Base-by-base conservation (phyloP, 495 filamentous ascomycete genomes). In the Neurospora hispaniola region DNA sequence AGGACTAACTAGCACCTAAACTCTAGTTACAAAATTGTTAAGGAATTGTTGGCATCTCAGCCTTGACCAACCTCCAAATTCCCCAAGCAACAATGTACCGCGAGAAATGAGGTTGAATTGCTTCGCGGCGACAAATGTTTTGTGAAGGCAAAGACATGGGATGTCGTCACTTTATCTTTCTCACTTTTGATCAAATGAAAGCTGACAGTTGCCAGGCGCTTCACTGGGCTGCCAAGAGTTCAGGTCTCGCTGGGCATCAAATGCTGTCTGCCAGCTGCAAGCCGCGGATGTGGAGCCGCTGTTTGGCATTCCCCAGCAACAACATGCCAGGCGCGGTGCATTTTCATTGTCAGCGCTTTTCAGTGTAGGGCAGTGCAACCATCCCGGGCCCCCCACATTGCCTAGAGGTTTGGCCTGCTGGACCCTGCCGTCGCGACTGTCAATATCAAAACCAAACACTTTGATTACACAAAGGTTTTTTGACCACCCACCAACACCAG, bases 251-350 rank as follows among this genome's bases (percentile, higher is more conserved):
- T 35, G 42, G 31, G 10, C 8, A 18, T 23, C 35, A 3, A 38
- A 38, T 66, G 54, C 3, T 66, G 23, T 23, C 54, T 66, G 42
- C 14, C 77, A 78, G 73, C 73, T 76, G 77, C 70, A 73, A 72
- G 70, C 73, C 79, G 79, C 78, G 79, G 20, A 71, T 75, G 79
- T 81, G 79, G 79, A 74, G 75, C 73, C 12, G 27, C 12, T 35
- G 14, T 62, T 62, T 62, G 27, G 27, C 54, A 66, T 66, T 31
- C 3, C 18, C 54, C 27, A 9, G 54, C 54, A 66, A 35, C 38
- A 35, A 69, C 75, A 75, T 77, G 77, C 73, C 70, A 79, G 71
- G 71, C 72, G 42, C 43, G 70, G 48, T 59, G 23, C 2, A 59
- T 20, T 27, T 27, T 27, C 2, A 54, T 54, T 12, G 46, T 54